Evolutionary conservation across 768 basidiomycete genomes (phyloP).

Genomic region (Suillus spraguei): DNA sequence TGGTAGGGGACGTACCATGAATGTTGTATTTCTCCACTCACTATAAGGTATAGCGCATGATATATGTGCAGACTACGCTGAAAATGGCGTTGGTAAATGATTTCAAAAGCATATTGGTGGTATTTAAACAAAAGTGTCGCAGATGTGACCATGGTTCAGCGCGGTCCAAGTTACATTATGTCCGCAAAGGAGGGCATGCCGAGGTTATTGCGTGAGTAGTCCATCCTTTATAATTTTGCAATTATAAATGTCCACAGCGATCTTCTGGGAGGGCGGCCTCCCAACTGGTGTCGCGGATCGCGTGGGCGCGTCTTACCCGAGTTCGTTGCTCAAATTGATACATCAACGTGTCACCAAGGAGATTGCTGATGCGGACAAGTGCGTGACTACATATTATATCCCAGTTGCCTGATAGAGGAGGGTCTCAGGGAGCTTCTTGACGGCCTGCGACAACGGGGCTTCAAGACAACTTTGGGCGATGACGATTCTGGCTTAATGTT

Average conservation of each 20-base stretch:
- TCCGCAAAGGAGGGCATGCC: constrained; percentile 43
- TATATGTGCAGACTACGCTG: constrained; percentile 47
- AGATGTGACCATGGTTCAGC: constrained; percentile 53
- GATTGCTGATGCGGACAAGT: constrained; percentile 62
- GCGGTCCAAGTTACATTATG: constrained; percentile 58
- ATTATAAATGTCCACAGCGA: constrained; percentile 1
- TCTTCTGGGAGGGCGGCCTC: constrained; percentile 48
- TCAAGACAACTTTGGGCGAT: constrained; percentile 52
- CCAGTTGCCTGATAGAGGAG: neutral
- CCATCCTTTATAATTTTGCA: constrained; percentile 18
- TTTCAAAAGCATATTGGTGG: neutral
- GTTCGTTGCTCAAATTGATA: constrained; percentile 27
- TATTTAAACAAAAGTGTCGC: neutral
- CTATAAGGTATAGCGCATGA: constrained; percentile 43
- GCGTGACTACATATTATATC: constrained; percentile 15
- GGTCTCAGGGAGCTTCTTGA: constrained; percentile 49
- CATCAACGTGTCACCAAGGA: constrained; percentile 39
- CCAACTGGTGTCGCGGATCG: constrained; percentile 58
- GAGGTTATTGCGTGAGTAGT: constrained; percentile 20
- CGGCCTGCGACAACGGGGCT: constrained; percentile 58
- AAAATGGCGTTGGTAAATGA: constrained; percentile 46
- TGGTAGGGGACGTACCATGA: constrained; percentile 28
- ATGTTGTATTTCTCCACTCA: constrained; percentile 1
- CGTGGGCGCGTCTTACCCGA: constrained; percentile 50
- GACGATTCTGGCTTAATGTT: constrained; percentile 54